Base-by-base conservation (phyloP, 2,329 filamentous ascomycete species). In the Coniella vitis region DNA sequence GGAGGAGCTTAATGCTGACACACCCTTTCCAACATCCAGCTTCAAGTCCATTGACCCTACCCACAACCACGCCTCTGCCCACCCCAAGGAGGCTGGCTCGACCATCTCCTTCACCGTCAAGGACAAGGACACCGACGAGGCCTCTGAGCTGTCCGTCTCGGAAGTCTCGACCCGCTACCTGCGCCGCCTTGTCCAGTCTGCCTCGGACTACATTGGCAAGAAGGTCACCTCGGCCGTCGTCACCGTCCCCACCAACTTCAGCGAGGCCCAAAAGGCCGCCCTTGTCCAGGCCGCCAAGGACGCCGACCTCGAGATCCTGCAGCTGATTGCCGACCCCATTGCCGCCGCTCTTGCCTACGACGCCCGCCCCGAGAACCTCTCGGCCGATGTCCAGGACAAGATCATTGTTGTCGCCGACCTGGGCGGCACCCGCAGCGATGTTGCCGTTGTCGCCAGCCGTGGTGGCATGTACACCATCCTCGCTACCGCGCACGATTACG, bases 1-100 rank as follows among this genome's bases (percentile, higher is more conserved):
- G n/a, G n/a, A n/a, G n/a, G n/a, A n/a, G n/a, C n/a, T n/a, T n/a
- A 20, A 17, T 10, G 1, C n/a, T 9, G n/a, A 14, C 2, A 37
- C 14, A 4, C 2, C 17, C 4, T 16, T 20, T 3, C 13, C 16
- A 45, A 59, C 63, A 48, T 25, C 22, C 58, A 83, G 79, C 31
- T 96, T 95, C 79, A 90, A 94, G 74, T 86, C 88, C 57, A 95
- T 98, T 76, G 93, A 98, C 69, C 89, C 91, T 56, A 94, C 89
- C 46, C 88, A 94, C 67, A 90, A 86, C 77, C 91, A 97, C 68
- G 86, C 89, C 60, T 94, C 90, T 49, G 88, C 91, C 49, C 93
- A 96, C 71, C 90, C 93, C 55, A 71, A 87, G 66, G 85, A 94
- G 57, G 70, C 77, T 58, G 78, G 82, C 54, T 81, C 80, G 54